These are phyloP conservation scores for Panicum hallii DNA, from an alignment of 202 grass and related monocot genomes.

Conservation along the genomic window DNA sequence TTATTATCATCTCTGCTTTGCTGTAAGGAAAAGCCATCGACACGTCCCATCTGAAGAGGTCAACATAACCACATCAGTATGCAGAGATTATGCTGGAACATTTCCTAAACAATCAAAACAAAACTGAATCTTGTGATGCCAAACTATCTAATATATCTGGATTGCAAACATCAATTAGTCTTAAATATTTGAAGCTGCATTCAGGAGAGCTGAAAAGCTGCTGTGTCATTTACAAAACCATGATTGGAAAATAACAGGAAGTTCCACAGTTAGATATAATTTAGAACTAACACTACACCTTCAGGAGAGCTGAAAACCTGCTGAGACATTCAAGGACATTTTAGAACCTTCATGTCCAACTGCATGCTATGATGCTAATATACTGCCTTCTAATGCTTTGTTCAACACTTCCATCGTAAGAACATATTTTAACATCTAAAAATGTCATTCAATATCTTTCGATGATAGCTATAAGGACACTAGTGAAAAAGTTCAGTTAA, in stretches of 20 bases:
- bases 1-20: conserved; percentile 72
- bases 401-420: conserved; percentile 4
- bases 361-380: neutral
- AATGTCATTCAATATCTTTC: neutral
- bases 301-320: conserved; percentile 5
- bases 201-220: too few relatives aligned
- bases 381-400: neutral
- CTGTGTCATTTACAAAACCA: neutral
- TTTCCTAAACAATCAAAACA: conserved; percentile 26
- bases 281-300: conserved; percentile 12
- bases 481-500: neutral
- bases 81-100: conserved; percentile 2
- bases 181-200: neutral
- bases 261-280: neutral
- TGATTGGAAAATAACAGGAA: conserved; percentile 1
- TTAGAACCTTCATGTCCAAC: neutral
- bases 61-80: conserved; percentile 50
- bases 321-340: neutral
- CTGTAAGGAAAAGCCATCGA: conserved; percentile 81
- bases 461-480: neutral
- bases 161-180: conserved; percentile 26
- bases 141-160: conserved; percentile 29
- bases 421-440: neutral
- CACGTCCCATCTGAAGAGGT: conserved; percentile 73
- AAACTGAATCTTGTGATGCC: conserved; percentile 7